These are phyloP conservation scores for Podospora didyma DNA, from an alignment of 495 filamentous ascomycete genomes.

Conservation along the genomic window DNA sequence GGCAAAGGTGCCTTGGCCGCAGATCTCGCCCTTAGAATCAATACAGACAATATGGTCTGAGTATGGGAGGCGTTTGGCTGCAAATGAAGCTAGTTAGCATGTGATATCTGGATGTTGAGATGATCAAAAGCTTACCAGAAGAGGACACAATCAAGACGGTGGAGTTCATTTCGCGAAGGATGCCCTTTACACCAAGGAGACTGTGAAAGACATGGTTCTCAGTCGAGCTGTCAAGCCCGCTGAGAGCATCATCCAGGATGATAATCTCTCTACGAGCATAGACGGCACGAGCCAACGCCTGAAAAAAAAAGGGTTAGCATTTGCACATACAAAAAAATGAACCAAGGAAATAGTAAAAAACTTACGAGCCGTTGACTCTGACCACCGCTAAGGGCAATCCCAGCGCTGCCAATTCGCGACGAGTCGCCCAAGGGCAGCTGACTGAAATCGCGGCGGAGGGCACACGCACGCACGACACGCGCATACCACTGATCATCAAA, in stretches of 20 bases:
- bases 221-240: slow-evolving; percentile 55
- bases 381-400: slow-evolving; percentile 34
- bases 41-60: slow-evolving; percentile 51
- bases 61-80: slow-evolving; percentile 37
- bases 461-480: slow-evolving; percentile 34
- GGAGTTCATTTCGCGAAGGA: slow-evolving; percentile 39
- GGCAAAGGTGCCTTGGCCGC: slow-evolving; percentile 45
- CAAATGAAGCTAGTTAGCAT: not conserved
- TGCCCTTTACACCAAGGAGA: slow-evolving; percentile 48
- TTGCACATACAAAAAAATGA: not conserved
- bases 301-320: not conserved
- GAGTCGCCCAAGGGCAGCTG: slow-evolving; percentile 30
- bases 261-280: slow-evolving; percentile 19
- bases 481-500: slow-evolving; percentile 37
- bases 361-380: slow-evolving; percentile 37
- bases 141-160: slow-evolving; percentile 47
- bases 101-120: not conserved
- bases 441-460: slow-evolving; percentile 31
- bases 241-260: slow-evolving; percentile 28
- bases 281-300: slow-evolving; percentile 21
- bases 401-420: slow-evolving; percentile 30
- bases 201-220: slow-evolving; percentile 55
- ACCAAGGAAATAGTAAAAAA: not conserved
- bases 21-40: slow-evolving; percentile 39
- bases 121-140: slow-evolving; percentile 12